Conservation (phyloP, 768 basidiomycete genomes). For the Termitomyces sp. region DNA sequence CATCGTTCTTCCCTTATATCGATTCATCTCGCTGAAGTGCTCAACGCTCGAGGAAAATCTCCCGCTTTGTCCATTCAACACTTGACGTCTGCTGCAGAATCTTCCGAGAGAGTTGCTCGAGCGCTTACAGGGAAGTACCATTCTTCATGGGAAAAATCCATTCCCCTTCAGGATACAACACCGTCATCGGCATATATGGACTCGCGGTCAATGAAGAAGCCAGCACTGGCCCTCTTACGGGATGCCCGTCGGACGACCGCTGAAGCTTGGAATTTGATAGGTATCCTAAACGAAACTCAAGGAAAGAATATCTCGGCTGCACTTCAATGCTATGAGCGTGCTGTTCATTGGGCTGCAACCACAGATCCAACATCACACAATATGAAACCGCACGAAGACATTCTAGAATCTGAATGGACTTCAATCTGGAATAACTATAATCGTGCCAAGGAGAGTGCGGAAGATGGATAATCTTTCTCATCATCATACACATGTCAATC, state of each 20-base stretch:
- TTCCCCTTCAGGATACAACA: slow-evolving; percentile 19
- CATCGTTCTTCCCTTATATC: slow-evolving; percentile 73
- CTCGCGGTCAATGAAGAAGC: slow-evolving; percentile 45
- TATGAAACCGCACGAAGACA: slow-evolving; percentile 43
- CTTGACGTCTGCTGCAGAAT: slow-evolving; percentile 57
- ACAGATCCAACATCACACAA: slow-evolving; percentile 27
- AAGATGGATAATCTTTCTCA: neutral
- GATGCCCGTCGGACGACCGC: slow-evolving; percentile 68
- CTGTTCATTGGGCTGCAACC: slow-evolving; percentile 62
- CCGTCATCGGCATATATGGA: slow-evolving; percentile 39
- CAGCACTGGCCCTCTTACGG: slow-evolving; percentile 54
- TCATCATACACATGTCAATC: neutral
- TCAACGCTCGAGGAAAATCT: slow-evolving; percentile 42
- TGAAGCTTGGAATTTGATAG: slow-evolving; percentile 72
- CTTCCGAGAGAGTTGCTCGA: slow-evolving; percentile 59
- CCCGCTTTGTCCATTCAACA: slow-evolving; percentile 44
- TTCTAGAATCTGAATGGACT: slow-evolving; percentile 56
- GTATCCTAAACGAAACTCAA: slow-evolving; percentile 52
- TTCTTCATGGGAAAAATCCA: slow-evolving; percentile 28
- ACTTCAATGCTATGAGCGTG: slow-evolving; percentile 61
- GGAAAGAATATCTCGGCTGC: slow-evolving; percentile 33
- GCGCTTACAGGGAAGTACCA: slow-evolving; percentile 40
- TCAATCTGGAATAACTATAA: slow-evolving; percentile 55
- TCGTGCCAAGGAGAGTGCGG: slow-evolving; percentile 32
- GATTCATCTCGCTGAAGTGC: slow-evolving; percentile 69